Base-by-base conservation (phyloP, 2,329 filamentous ascomycete species). In the Aspergillus costaricaensis region DNA sequence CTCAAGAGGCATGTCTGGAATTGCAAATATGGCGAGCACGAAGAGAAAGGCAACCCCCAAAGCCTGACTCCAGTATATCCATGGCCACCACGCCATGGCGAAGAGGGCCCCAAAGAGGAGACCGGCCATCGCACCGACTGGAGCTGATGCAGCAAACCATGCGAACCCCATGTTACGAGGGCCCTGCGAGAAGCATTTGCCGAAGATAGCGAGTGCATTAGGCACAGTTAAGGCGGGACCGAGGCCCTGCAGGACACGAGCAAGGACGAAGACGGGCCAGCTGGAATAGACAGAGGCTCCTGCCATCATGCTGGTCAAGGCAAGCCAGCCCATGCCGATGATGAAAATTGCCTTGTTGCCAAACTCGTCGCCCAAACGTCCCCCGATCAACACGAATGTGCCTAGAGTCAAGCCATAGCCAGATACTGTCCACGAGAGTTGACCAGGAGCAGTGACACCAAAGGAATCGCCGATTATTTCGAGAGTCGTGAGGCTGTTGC, bases 171-270 rank as follows among this genome's bases (percentile, higher is more conserved):
- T 83, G 50, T 84, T 80, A 51, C 81, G 77, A 47, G 71, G 74
- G 0, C 86, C 86, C 0, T 83, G 83, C 0, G 79, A 74, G 64
- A 87, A 89, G 0, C 81, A 80, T 1, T 78, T 76, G 8, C 86
- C 87, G 0, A 90, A 71, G n/a, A 91, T 79, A 2, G 86, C 87
- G 12, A 90, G 73, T 0, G 80, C 85, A 65, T 89, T 91, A 1
- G 88, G 88, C 23, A 90, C 76, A 5, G 83, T 76, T n/a, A 90
- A 76, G 0, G 86, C 85, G 0, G 86, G 84, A 0, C 88, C 88
- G 7, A 78, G 73, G 3, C 75, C 85, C 61, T 87, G 84, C 2
- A 87, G 70, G 0, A 81, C 83, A 5, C 85, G 78, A 23, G 78
- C 78, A 25, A 80, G 75, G 64, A 82, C 76, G 64, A 85, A 84